These are phyloP conservation scores for Trametes elegans DNA, from an alignment of 768 basidiomycete genomes.

Conservation along the genomic window DNA sequence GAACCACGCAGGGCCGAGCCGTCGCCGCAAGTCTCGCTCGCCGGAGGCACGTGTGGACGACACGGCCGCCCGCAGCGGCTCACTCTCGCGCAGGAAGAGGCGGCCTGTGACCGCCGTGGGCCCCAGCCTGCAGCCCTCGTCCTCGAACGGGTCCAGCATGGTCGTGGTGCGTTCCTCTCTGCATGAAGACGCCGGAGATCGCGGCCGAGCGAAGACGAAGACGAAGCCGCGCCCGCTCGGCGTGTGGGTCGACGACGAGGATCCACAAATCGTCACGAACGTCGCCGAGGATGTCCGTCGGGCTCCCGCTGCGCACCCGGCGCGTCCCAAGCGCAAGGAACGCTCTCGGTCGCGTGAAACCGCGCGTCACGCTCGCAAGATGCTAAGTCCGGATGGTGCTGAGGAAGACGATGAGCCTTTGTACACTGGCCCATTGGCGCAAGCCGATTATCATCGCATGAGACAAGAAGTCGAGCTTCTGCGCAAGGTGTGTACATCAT, in stretches of 20 bases:
- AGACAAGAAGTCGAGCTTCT: slow-evolving; percentile 27
- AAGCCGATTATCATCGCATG: slow-evolving; percentile 23
- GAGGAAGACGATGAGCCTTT: slow-evolving; percentile 27
- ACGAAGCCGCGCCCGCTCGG: slow-evolving; percentile 8
- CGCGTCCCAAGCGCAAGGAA: slow-evolving; percentile 30
- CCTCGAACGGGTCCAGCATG: not conserved
- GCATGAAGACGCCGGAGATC: slow-evolving; percentile 11
- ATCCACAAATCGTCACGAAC: slow-evolving; percentile 10
- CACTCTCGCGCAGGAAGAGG: slow-evolving; percentile 33
- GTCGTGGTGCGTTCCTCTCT: not conserved
- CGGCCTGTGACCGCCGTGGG: slow-evolving; percentile 17
- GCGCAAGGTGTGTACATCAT: slow-evolving; percentile 22
- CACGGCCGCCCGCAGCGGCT: slow-evolving; percentile 22
- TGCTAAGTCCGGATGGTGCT: slow-evolving; percentile 28
- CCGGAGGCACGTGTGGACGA: slow-evolving; percentile 30
- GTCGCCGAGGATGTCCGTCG: slow-evolving; percentile 23
- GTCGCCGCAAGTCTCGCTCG: slow-evolving; percentile 36
- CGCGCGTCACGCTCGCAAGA: slow-evolving; percentile 22
- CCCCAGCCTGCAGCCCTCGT: not conserved
- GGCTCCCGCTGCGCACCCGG: not conserved
- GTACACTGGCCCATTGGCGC: slow-evolving; percentile 12
- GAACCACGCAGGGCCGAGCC: slow-evolving; percentile 3
- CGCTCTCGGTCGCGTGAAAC: slow-evolving; percentile 39
- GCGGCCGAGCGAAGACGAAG: slow-evolving; percentile 17
- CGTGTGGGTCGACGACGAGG: slow-evolving; percentile 9